Conservation (phyloP, 2,329 filamentous ascomycete genomes). For the Pseudocercospora ulei region DNA sequence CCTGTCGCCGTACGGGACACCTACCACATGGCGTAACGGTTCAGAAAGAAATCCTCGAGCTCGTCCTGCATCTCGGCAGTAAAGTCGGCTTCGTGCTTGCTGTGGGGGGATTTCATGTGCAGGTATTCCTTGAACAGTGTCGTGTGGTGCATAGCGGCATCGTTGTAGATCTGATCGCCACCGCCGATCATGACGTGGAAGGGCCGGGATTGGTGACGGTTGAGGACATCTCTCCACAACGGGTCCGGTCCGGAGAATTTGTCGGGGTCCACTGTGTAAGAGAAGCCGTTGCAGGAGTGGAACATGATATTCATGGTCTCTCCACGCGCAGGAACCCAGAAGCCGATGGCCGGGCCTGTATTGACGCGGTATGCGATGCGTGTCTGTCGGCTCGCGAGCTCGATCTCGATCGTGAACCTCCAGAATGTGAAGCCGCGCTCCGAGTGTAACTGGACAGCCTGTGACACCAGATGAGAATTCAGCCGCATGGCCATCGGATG, state of each 20-base stretch:
- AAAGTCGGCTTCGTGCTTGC: slow-evolving; percentile 72
- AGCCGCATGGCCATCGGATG: too few species aligned
- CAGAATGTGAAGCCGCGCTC: slow-evolving; percentile 90
- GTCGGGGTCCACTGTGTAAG: slow-evolving; percentile 63
- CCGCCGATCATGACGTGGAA: slow-evolving; percentile 99
- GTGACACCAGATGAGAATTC: too few species aligned
- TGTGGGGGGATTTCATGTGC: slow-evolving; percentile 63
- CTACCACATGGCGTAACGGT: slow-evolving; percentile 85
- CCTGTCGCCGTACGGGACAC: too few species aligned
- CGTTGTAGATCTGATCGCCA: slow-evolving; percentile 95
- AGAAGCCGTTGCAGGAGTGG: slow-evolving; percentile 95
- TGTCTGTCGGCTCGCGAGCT: slow-evolving; percentile 66
- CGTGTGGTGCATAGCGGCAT: slow-evolving; percentile 66
- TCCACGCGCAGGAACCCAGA: slow-evolving; percentile 81
- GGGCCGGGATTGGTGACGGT: slow-evolving; percentile 78
- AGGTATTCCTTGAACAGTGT: slow-evolving; percentile 75
- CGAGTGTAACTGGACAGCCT: slow-evolving; percentile 69
- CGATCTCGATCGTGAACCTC: slow-evolving; percentile 91
- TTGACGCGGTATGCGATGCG: slow-evolving; percentile 95
- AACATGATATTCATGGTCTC: slow-evolving; percentile 99
- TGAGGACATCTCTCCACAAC: slow-evolving; percentile 91
- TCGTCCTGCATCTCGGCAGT: slow-evolving; percentile 75
- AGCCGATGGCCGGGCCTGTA: slow-evolving; percentile 72
- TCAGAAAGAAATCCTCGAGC: slow-evolving; percentile 76
- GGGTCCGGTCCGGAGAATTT: slow-evolving; percentile 86